These are phyloP conservation scores for Euphorbia pulcherrima DNA, from an alignment of 345 rosid species.

Conservation along the genomic window DNA sequence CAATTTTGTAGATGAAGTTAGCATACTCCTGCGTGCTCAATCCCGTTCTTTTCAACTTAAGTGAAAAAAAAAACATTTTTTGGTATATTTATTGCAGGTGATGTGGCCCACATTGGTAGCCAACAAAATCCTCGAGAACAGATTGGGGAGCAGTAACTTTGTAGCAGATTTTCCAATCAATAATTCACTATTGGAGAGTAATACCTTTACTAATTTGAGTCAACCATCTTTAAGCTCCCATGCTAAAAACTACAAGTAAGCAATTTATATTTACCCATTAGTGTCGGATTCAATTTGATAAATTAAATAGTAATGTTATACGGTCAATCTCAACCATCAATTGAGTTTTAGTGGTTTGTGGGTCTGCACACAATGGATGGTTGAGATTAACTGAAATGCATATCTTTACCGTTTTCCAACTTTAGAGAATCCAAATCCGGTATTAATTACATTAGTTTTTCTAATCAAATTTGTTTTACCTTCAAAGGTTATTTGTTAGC, in stretches of 20 bases:
- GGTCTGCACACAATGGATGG: too few species aligned
- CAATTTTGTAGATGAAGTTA: too few species aligned
- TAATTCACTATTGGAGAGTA: conserved; percentile 16
- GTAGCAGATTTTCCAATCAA: conserved; percentile 59
- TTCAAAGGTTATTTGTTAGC: conserved; percentile 57
- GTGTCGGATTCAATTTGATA: too few species aligned
- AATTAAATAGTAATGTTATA: too few species aligned
- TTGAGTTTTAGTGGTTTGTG: too few species aligned
- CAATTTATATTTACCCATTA: not conserved
- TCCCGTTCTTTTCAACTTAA: too few species aligned
- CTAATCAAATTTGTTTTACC: not conserved
- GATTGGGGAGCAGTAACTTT: conserved; percentile 70
- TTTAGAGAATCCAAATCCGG: too few species aligned
- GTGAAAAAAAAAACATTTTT: too few species aligned
- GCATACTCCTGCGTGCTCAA: too few species aligned
- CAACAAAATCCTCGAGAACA: conserved; percentile 55
- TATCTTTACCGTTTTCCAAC: too few species aligned
- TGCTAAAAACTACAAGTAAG: conserved; percentile 49
- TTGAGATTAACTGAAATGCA: too few species aligned
- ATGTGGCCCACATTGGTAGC: conserved; percentile 81
- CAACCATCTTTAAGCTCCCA: conserved; percentile 29
- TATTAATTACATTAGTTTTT: not conserved
- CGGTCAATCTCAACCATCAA: too few species aligned
- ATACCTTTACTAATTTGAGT: conserved; percentile 28
- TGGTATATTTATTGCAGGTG: conserved; percentile 28